Evolutionary conservation across 2,329 filamentous ascomycete genomes (phyloP).

Genomic region (Nectriaceae sp.): DNA sequence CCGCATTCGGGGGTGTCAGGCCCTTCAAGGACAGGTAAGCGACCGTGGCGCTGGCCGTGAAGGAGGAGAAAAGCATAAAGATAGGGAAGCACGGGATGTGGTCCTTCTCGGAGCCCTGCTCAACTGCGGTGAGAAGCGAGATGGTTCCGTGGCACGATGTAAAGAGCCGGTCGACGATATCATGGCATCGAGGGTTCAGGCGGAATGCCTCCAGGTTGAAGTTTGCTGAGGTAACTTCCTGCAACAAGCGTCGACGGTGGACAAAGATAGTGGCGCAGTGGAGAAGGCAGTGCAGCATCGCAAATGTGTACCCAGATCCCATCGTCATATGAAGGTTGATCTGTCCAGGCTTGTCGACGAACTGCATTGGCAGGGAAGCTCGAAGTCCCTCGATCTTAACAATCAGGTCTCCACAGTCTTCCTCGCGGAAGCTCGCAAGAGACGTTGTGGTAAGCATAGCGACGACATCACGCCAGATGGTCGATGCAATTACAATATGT

Average conservation of each 20-base stretch:
- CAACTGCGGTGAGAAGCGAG: slow-evolving; percentile 55
- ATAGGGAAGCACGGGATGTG: slow-evolving; percentile 62
- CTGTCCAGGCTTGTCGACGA: slow-evolving; percentile 61
- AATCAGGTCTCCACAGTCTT: slow-evolving; percentile 52
- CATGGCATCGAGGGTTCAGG: slow-evolving; percentile 49
- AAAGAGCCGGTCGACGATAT: slow-evolving; percentile 58
- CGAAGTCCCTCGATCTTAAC: slow-evolving; percentile 58
- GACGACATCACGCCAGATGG: slow-evolving; percentile 63
- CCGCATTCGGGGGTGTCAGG: slow-evolving; percentile 55
- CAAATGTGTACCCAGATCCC: slow-evolving; percentile 63
- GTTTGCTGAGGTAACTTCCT: slow-evolving; percentile 54
- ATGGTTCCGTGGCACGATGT: slow-evolving; percentile 61
- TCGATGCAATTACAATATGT: slow-evolving; percentile 61
- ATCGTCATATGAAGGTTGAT: slow-evolving; percentile 65
- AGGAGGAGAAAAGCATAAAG: slow-evolving; percentile 64
- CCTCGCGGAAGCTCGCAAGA: slow-evolving; percentile 54
- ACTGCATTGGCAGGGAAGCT: slow-evolving; percentile 57
- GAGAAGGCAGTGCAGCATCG: slow-evolving; percentile 63
- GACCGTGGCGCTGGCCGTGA: slow-evolving; percentile 61
- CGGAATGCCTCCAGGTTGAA: slow-evolving; percentile 59
- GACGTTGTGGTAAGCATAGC: slow-evolving; percentile 60
- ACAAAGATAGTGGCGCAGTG: slow-evolving; percentile 64
- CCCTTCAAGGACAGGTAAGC: slow-evolving; percentile 65
- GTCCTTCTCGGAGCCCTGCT: slow-evolving; percentile 59
- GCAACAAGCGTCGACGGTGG: slow-evolving; percentile 59